Base-by-base conservation (phyloP, 345 rosid genomes). In the Ricinus communis region DNA sequence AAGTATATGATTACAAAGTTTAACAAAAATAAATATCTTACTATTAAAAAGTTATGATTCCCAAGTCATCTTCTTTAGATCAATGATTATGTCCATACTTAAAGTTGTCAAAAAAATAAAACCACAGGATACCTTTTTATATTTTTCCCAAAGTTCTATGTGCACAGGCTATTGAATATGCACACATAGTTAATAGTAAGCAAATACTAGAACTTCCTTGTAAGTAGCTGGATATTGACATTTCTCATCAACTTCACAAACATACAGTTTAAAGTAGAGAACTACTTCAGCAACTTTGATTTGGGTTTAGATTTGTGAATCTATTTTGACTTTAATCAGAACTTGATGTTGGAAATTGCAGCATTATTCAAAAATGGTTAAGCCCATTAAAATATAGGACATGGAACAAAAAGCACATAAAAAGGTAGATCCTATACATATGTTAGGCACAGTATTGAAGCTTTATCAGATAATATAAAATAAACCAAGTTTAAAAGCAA, bases 381-480 rank as follows among this genome's bases (percentile, higher is more conserved):
- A 50, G 19, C 51, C 56, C 58, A 50, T 50, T 31, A 31, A 31
- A 28, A 66, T 28, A 65, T 18, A 46, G 7, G 28, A 46, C 47
- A 43, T 43, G 12, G 19, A 16, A n/a, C n/a, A n/a, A 15, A 30
- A 45, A 46, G 36, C 38, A 36, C 47, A 38, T 5, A 69, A 53
- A 62, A 25, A 24, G 53, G 45, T 71, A 58, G 36, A 62, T 64
- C 61, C 68, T 36, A 75, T 66, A 27, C 21, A 50, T 49, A 21
- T 51, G 41, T 50, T 24, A 41, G 52, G 51, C 49, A 69, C 54
- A 16, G 54, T 51, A 0, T 24, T 10, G 59, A 73, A 47, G 69
- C 50, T 10, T 28, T 56, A 63, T 69, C 70, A 46, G 50, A 68
- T 33, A 66, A 71, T 56, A 36, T 66, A 49, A 72, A 31, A 36